Percentiles rank a stretch among this genome's conserved stretches.
Conservation (phyloP, 2,329 filamentous ascomycete species). For the Hawksworthiomyces lignivorus region DNA sequence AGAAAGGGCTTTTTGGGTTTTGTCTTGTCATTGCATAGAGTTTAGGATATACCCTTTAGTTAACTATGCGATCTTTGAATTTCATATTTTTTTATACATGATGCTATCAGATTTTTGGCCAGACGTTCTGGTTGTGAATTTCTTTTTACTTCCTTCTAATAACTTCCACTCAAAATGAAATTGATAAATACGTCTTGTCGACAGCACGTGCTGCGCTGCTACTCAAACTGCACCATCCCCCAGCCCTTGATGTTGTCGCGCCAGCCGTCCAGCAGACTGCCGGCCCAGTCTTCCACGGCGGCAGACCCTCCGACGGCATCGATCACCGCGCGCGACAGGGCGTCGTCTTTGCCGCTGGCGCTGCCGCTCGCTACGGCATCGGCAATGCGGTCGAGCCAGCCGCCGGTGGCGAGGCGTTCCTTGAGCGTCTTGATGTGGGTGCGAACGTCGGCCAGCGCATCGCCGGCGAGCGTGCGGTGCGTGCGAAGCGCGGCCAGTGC, state of each 20-base stretch:
- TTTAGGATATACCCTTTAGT: constrained; percentile 3
- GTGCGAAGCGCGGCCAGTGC: constrained; percentile 24
- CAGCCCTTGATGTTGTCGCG: constrained; percentile 30
- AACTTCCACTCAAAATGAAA: no score
- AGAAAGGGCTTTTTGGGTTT: no score
- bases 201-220: no score
- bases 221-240: constrained; percentile 27
- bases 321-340: constrained; percentile 19
- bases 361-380: constrained; percentile 20
- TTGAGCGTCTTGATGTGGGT: constrained; percentile 24
- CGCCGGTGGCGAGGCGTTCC: constrained; percentile 22
- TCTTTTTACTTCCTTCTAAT: no score
- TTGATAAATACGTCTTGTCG: no score
- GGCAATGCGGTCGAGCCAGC: constrained; percentile 30
- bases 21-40: no score
- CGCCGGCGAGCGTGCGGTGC: constrained; percentile 7
- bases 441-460: constrained; percentile 22
- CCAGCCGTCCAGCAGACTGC: constrained; percentile 29
- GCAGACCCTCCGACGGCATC: constrained; percentile 21
- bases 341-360: constrained; percentile 14
- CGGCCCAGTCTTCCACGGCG: constrained; percentile 28
- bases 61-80: neutral
- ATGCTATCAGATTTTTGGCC: no score
- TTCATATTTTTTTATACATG: neutral
- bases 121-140: no score